Base-by-base conservation (phyloP, 1,284 basidiomycete genomes). In the Trichosporon sp. region DNA sequence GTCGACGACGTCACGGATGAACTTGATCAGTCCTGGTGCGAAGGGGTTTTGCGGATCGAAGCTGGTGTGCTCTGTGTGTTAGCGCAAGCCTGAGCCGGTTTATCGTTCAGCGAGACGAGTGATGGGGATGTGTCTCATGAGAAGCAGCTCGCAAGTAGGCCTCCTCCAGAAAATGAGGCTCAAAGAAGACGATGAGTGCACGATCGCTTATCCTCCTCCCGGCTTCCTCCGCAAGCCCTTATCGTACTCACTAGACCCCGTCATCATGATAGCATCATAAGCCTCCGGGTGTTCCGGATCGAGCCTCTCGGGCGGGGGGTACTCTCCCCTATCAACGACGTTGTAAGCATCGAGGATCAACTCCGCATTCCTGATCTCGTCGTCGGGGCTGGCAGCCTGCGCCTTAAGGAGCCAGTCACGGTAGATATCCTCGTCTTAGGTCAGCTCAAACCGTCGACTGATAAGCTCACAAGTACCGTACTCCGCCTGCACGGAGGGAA, bases 261-360 rank as follows among this genome's bases (percentile, higher is more conserved):
- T 85, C 65, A 85, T 75, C 69, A 85, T 81, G 21, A 85, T 68
- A 1, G 79, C 83, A 61, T 83, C 80, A n/a, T 79, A 80, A 3
- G 64, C 65, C 23, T 74, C 67, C 3, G 64, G 40, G 13, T 65
- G 63, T 23, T 79, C 81, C 11, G 80, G 67, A 19, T 66, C 68
- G 2, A 85, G 71, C 56, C 74, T 71, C 0, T 78, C 77, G 34
- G 75, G 71, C 4, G 77, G 64, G 0, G 84, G 84, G 56, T 81
- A 83, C 62, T 82, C 78, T 56, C 68, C 69, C 66, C 75, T 74
- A 25, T 77, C 70, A 7, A 83, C 80, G 0, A 83, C 83, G 65
- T 85, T 81, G 70, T 81, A 85, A 10, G 80, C 79, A 52, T 83
- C 81, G 1, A 85, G 64, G 10, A 78, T 71, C 11, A 84, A 71